These are phyloP conservation scores for Kentomonas sorsogonicus DNA, from an alignment of 208 protist species.

Conservation along the genomic window DNA sequence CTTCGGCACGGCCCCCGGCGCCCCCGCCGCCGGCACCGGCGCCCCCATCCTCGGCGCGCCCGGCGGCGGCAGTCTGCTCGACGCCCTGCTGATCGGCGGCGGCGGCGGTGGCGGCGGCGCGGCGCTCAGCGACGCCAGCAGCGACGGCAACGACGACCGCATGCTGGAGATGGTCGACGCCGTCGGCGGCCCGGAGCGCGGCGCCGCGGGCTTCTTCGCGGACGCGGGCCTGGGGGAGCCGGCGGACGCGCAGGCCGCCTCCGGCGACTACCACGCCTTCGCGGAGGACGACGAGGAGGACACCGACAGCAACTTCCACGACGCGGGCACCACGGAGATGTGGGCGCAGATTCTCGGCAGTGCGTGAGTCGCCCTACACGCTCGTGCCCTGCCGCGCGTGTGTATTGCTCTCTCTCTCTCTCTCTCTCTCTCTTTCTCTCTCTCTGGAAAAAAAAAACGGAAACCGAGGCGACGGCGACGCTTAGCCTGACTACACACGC, in stretches of 20 bases:
- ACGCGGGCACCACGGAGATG: not conserved
- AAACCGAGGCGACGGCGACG: no score
- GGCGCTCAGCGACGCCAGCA: not conserved
- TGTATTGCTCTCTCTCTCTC: no score
- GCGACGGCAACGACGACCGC: not conserved
- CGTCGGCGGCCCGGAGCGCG: not conserved
- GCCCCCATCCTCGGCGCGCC: not conserved
- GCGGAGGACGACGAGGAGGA: conserved; percentile 10
- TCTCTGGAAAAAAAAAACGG: no score
- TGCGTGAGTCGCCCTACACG: no score
- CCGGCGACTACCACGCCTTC: no score
- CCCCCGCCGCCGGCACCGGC: conserved; percentile 1
- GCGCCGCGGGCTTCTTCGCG: not conserved
- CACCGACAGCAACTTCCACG: not conserved
- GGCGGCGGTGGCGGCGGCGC: not conserved
- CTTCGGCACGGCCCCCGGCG: no score
- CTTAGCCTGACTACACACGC: no score
- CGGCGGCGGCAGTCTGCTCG: not conserved
- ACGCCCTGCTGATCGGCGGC: not conserved
- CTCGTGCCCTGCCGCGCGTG: no score
- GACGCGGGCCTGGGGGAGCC: not conserved
- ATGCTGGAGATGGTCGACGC: not conserved
- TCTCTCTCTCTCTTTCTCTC: no score
- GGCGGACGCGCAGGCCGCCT: not conserved
- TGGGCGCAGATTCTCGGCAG: not conserved